Base-by-base conservation (phyloP, 768 basidiomycete species). In the Serendipita indica region DNA sequence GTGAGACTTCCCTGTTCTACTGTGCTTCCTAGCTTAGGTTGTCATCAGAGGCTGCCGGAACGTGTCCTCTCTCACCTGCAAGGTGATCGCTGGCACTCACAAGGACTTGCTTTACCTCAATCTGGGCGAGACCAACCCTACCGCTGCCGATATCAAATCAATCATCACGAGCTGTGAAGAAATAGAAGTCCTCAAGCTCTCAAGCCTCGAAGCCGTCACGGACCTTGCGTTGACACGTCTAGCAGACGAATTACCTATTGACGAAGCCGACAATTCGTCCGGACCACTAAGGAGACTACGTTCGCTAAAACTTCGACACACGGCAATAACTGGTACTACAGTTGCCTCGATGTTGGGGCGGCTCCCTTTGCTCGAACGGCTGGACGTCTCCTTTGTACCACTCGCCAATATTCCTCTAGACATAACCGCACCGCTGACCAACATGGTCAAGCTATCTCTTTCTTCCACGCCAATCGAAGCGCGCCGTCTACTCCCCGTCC, bases 381-480 rank as follows among this genome's bases (percentile, higher is more conserved):
- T 86, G 13, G 84, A 86, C 62, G 63, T 82, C 14, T 84, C 84
- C 3, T 86, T 83, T 68, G 86, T 83, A 1, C 63, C 64, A 13
- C 65, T 82, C 39, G 71, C 70, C n/a, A 60, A 65, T 2, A 30
- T 18, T 16, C 39, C 39, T 30, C 41, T 65, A 5, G 41, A 65
- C 33, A 25, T 35, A 14, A 34, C 46, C 22, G 18, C 60, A 39
- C 30, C 28, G 28, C 28, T 60, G 2, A 4, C 58, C 30, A 41
- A 64, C 3, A 67, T 86, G 28, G 77, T 81, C 62, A 86, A 86
- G 64, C 69, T 86, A n/a, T 77, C 77, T 2, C 67, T 86, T 25
- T 82, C 80, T 1, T 82, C 82, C 3, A 82, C 80, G 0, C 65
- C 65, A 2, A 68, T 79, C 2, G 67, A 74, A 0, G 67, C 69